Conservation (phyloP, 148 eudicot species). For the Diospyros lotus region DNA sequence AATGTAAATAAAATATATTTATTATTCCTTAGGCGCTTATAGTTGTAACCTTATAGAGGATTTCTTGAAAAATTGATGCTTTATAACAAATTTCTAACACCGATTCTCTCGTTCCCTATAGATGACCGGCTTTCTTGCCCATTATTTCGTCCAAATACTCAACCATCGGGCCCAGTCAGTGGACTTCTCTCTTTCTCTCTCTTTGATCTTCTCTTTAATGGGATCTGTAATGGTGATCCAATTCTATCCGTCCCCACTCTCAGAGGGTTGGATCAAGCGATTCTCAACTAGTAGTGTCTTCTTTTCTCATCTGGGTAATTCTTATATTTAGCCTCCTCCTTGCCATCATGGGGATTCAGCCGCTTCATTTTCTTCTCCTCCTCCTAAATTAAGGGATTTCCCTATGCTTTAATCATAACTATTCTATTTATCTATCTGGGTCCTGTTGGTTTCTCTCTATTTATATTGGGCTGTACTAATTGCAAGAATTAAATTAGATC, state of each 20-base stretch:
- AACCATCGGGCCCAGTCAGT: no score
- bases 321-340: neutral
- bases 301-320: constrained; percentile 15
- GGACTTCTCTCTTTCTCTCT: neutral
- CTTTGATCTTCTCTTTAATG: neutral
- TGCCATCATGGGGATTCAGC: no score
- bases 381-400: neutral
- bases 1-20: no score
- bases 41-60: no score
- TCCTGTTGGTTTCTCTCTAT: neutral
- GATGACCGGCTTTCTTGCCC: constrained; percentile 11
- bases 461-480: neutral
- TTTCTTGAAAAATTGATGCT: no score
- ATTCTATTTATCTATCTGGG: neutral
- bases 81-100: neutral
- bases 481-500: neutral
- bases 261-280: constrained; percentile 3
- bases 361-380: neutral
- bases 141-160: neutral
- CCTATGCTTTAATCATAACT: neutral
- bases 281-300: neutral
- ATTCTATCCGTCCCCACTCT: constrained; percentile 16
- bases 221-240: neutral
- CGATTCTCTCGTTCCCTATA: constrained; percentile 4
- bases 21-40: no score